Evolutionary conservation across 345 rosid species (phyloP).

Genomic region (Moricandia arvensis): DNA sequence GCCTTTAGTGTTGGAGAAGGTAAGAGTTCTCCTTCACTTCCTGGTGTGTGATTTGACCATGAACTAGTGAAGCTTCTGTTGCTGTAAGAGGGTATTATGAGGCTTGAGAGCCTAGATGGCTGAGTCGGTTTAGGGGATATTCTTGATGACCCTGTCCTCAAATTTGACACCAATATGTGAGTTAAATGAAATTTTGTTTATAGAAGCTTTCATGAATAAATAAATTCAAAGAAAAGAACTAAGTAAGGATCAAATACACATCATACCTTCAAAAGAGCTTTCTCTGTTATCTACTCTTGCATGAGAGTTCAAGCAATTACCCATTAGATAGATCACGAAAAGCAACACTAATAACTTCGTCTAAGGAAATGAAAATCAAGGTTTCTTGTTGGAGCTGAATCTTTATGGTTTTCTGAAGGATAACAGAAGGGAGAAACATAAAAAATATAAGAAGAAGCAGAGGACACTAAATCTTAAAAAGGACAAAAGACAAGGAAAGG

Average conservation of each 20-base stretch:
- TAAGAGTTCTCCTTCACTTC: slow-evolving; percentile 83
- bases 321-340: slow-evolving; percentile 41
- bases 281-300: slow-evolving; percentile 55
- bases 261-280: slow-evolving; percentile 38
- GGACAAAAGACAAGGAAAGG: slow-evolving; percentile 21
- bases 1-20: slow-evolving; percentile 75
- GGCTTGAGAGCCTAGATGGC: slow-evolving; percentile 54
- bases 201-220: too few species aligned
- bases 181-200: too few species aligned
- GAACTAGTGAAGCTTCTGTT: slow-evolving; percentile 48
- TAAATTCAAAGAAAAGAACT: too few species aligned
- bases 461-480: not conserved
- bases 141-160: slow-evolving; percentile 50
- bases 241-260: too few species aligned
- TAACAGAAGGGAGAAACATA: not conserved
- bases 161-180: too few species aligned
- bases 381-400: not conserved
- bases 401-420: slow-evolving; percentile 2
- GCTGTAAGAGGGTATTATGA: slow-evolving; percentile 58
- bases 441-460: slow-evolving; percentile 18
- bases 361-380: not conserved
- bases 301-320: slow-evolving; percentile 60
- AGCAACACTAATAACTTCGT: not conserved
- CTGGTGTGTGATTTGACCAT: slow-evolving; percentile 48
- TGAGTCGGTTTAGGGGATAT: slow-evolving; percentile 53